phyloP scores from a whole-genome alignment of 1,139 yeast genomes.

The Magnusiomyces tetraspermus region DNA sequence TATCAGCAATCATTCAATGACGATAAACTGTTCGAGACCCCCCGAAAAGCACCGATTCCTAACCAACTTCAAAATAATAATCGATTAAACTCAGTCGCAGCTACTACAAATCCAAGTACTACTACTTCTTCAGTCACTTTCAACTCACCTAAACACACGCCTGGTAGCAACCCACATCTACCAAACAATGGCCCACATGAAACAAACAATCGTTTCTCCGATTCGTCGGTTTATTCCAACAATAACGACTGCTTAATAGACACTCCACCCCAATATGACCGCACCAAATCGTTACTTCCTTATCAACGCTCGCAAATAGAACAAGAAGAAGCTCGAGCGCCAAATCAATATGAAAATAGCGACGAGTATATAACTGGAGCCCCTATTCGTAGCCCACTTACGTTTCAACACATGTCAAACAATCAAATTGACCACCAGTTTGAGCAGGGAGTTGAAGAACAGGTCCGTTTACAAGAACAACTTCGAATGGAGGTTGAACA shows the following conservation, averaged over 20 bases:
- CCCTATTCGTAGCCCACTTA: neutral
- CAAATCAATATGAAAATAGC: neutral
- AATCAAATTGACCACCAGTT: neutral
- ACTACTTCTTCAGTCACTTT: neutral
- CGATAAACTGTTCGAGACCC: neutral
- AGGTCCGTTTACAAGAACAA: slow-evolving; percentile 2
- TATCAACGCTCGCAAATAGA: slow-evolving; percentile 8
- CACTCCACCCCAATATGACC: slow-evolving; percentile 8
- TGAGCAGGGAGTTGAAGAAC: neutral
- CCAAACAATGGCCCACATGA: neutral
- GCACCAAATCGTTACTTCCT: slow-evolving; percentile 12
- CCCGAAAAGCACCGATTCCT: neutral
- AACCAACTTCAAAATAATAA: too few relatives aligned
- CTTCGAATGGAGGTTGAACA: neutral
- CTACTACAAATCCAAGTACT: neutral
- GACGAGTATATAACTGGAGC: neutral
- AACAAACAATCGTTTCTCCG: neutral
- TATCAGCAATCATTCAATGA: neutral
- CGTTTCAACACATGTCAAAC: neutral
- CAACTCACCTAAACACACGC: neutral
- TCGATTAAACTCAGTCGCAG: too few relatives aligned
- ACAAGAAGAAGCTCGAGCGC: too few relatives aligned
- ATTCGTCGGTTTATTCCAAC: slow-evolving; percentile 10
- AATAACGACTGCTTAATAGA: slow-evolving; percentile 10
- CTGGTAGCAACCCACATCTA: neutral